Evolutionary conservation across 345 rosid species (phyloP).

Genomic region (Salix arbutifolia): DNA sequence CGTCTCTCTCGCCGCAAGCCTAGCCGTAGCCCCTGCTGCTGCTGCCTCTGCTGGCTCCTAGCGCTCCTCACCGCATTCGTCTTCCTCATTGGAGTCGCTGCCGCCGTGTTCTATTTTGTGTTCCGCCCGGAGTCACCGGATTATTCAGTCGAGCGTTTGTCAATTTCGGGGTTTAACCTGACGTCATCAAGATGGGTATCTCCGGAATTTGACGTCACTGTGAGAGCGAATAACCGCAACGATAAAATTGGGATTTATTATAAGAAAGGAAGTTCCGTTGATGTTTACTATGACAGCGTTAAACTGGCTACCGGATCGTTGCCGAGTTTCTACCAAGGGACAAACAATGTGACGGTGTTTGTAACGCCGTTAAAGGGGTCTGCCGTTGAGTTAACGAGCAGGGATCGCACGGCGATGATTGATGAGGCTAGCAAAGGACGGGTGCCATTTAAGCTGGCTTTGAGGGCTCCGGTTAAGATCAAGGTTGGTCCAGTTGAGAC

Average conservation of each 20-base stretch:
- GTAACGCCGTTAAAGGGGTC: conserved; percentile 41
- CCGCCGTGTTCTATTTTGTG: conserved; percentile 55
- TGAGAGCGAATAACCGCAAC: conserved; percentile 62
- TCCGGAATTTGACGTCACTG: conserved; percentile 51
- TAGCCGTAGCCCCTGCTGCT: conserved; percentile 31
- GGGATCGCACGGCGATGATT: conserved; percentile 23
- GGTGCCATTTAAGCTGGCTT: conserved; percentile 50
- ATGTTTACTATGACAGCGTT: conserved; percentile 36
- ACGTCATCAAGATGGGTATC: conserved; percentile 41
- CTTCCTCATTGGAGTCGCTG: conserved; percentile 44
- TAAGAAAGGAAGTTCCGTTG: conserved; percentile 40
- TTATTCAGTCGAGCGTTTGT: conserved; percentile 47
- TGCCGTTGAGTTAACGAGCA: conserved; percentile 39
- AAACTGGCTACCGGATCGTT: conserved; percentile 41
- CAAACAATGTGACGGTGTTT: conserved; percentile 55
- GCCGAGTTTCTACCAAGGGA: conserved; percentile 58
- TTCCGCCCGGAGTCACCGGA: conserved; percentile 60
- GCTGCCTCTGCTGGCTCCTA: conserved; percentile 48
- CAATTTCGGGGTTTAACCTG: conserved; percentile 54
- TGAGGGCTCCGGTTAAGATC: conserved; percentile 62
- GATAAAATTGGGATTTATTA: conserved; percentile 62
- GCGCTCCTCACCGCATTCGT: conserved; percentile 23
- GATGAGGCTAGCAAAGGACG: conserved; percentile 23
- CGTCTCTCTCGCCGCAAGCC: conserved; percentile 46
- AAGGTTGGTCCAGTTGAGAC: conserved; percentile 69